Conservation (phyloP, 2,329 filamentous ascomycete genomes). For the Scedosporium apiospermum region DNA sequence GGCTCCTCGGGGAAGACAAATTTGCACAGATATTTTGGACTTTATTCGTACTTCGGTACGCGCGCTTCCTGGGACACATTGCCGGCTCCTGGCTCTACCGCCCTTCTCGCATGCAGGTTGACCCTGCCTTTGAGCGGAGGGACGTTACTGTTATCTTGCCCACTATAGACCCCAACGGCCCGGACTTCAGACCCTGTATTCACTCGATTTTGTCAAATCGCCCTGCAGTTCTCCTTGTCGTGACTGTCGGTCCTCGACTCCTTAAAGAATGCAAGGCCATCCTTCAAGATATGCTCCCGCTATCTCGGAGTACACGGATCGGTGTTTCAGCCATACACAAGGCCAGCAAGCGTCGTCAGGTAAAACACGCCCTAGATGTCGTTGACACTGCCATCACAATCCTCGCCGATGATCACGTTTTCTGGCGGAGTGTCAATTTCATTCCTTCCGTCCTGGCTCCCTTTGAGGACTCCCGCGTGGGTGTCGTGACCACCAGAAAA, state of each 20-base stretch:
- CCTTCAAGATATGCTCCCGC: no score
- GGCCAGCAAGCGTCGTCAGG: conserved; percentile 39
- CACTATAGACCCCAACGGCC: conserved; percentile 27
- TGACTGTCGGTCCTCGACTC: conserved; percentile 18
- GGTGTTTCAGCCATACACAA: no score
- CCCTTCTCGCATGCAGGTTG: conserved; percentile 16
- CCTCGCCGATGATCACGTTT: conserved; percentile 42
- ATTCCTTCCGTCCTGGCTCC: conserved; percentile 31
- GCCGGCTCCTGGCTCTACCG: conserved; percentile 29
- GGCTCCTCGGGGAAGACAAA: no score
- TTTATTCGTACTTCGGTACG: conserved; percentile 31
- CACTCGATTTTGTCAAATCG: conserved; percentile 5
- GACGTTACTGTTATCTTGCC: conserved; percentile 44
- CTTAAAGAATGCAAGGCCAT: conserved; percentile 15
- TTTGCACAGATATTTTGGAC: background rate
- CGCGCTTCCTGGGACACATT: conserved; percentile 32
- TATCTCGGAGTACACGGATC: no score
- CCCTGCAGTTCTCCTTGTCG: conserved; percentile 5
- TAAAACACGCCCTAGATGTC: conserved; percentile 26
- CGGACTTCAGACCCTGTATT: conserved; percentile 8
- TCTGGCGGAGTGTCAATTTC: conserved; percentile 32
- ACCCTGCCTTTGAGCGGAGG: conserved; percentile 20
- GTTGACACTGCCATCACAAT: conserved; percentile 32
- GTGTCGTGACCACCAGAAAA: conserved; percentile 48
- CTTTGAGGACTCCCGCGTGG: conserved; percentile 35